These are phyloP conservation scores for Luffa acutangula DNA, from an alignment of 306 rosid genomes.

Conservation along the genomic window DNA sequence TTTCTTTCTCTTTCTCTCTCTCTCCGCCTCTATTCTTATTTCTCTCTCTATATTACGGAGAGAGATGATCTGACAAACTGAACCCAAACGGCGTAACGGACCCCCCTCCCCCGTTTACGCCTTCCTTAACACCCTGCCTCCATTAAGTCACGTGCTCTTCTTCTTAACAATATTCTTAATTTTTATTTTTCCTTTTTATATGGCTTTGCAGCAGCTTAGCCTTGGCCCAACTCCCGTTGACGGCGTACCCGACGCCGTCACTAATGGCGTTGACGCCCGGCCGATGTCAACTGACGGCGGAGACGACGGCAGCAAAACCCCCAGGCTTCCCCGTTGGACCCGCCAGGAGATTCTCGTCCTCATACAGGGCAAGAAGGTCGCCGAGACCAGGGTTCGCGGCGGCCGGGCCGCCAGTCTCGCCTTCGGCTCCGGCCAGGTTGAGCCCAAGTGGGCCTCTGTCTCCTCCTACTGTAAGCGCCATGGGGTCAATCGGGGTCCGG, in stretches of 20 bases:
- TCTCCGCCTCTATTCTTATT: constrained; percentile 19
- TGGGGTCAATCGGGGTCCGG: constrained; percentile 91
- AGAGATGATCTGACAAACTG: not conserved
- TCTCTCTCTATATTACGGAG: constrained; percentile 8
- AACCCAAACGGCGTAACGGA: constrained; percentile 63
- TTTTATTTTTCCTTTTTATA: constrained; percentile 5
- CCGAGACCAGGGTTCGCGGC: constrained; percentile 59
- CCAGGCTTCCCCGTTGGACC: constrained; percentile 92
- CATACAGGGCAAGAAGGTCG: constrained; percentile 75
- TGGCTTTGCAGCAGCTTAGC: constrained; percentile 55
- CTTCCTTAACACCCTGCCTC: not conserved
- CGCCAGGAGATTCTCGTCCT: constrained; percentile 87
- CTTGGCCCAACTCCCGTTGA: constrained; percentile 28
- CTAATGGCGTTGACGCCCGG: constrained; percentile 38
- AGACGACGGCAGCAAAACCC: constrained; percentile 53
- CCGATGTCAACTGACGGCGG: constrained; percentile 43
- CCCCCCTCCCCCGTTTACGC: constrained; percentile 45
- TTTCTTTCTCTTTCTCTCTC: not conserved
- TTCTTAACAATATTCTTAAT: not conserved
- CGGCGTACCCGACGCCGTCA: constrained; percentile 27
- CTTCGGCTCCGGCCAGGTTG: constrained; percentile 52
- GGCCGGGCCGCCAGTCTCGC: constrained; percentile 39
- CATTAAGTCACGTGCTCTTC: constrained; percentile 51
- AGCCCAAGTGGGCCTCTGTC: constrained; percentile 94
- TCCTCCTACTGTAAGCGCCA: constrained; percentile 75